Evolutionary conservation across 176 grass and related monocot species (phyloP), one percentile per base, ranked within the genome.

Genomic region (Ensete glaucum): DNA sequence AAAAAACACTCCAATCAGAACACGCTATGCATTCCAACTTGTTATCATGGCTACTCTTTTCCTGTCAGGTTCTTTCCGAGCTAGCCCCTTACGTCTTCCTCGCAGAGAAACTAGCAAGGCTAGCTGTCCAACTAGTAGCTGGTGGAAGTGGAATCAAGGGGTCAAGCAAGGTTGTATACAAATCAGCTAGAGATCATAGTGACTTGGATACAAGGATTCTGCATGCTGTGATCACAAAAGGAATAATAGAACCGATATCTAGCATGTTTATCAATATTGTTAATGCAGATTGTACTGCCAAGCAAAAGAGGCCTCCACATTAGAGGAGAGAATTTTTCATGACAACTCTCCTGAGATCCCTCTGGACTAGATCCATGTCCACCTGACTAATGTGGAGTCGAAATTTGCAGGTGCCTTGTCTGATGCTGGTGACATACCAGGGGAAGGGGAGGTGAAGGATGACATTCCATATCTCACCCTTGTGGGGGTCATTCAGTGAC

Each of bases 81-180:
- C 63, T 65, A 11, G 63, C 63, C 8, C 63, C 63, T 65, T 65
- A 14, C 14, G 23, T 29, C 14, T 14, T 65, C 63, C 63, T 65
- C 11, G 63, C 63, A 1, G 63, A 65, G 63, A 65, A 65, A 27
- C 63, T 65, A 65, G 63, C 23, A 65, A 29, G 63, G 9, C 23
- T 65, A 0, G 63, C 63, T 27, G 63, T 65, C 23, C 63, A 65
- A 29, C 63, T 65, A 26, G 63, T 65, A 65, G 23, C 63, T 65
- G 63, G 63, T 65, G 63, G 63, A 65, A 65, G 63, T 65, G 63
- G 63, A 65, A 65, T 65, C 24, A 25, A 65, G 63, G 63, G 63
- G 63, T 23, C 22, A 23, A 23, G 10, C 21, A 65, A 65, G 63
- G 12, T 65, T 65, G 63, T 65, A 26, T 65, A 65, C 9, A 65